phyloP scores from a whole-genome alignment of 1,284 basidiomycete genomes.

The Trichosporon inkin region DNA sequence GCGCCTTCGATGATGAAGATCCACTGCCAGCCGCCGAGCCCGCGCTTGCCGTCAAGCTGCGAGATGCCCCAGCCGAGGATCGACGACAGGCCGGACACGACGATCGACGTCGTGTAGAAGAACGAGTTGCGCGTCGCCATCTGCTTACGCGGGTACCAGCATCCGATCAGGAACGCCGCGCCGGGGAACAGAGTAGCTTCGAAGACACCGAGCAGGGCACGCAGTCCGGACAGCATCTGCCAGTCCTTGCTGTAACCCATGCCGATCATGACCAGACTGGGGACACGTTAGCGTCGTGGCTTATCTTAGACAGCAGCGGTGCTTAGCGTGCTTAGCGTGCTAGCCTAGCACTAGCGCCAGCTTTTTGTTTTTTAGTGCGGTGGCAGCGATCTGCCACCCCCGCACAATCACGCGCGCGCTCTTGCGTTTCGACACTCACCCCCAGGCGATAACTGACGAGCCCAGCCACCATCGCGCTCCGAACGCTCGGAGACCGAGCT shows the following conservation, averaged over 20 bases:
- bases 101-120: constrained; percentile 16
- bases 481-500: constrained; percentile 28
- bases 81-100: constrained; percentile 16
- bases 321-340: too few species aligned
- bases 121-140: constrained; percentile 36
- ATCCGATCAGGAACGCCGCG: constrained; percentile 50
- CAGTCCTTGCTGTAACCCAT: constrained; percentile 44
- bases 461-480: constrained; percentile 20
- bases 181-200: constrained; percentile 46
- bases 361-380: too few species aligned
- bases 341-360: too few species aligned
- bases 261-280: constrained; percentile 44
- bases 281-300: constrained; percentile 27
- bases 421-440: constrained; percentile 11
- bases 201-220: constrained; percentile 49
- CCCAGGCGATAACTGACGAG: constrained; percentile 37
- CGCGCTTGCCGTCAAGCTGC: constrained; percentile 10
- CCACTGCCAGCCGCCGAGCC: constrained; percentile 12
- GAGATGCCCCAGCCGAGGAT: constrained; percentile 15
- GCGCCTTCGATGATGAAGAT: constrained; percentile 12
- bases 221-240: constrained; percentile 45
- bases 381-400: too few species aligned
- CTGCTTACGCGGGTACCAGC: constrained; percentile 52
- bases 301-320: too few species aligned
- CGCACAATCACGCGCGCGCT: too few species aligned